Evolutionary conservation across 2,329 filamentous ascomycete genomes (phyloP).

Genomic region (Alternaria burnsii): DNA sequence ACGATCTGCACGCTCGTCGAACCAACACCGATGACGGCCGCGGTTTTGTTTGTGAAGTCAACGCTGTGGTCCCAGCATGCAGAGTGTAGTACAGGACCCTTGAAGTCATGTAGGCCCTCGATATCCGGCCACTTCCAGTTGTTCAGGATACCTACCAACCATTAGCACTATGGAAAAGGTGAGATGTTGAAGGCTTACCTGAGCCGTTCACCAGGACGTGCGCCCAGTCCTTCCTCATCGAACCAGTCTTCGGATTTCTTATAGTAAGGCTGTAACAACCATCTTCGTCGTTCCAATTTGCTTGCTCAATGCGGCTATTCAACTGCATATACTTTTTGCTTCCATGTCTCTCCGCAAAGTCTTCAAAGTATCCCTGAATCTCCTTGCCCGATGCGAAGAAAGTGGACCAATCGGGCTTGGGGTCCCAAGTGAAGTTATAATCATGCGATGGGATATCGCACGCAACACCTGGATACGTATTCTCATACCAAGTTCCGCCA

Average conservation of each 20-base stretch:
- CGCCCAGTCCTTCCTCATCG: conserved; percentile 45
- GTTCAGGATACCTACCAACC: conserved; percentile 53
- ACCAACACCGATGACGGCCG: conserved; percentile 46
- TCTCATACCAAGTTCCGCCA: conserved; percentile 48
- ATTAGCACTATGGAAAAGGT: conserved; percentile 43
- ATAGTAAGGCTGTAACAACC: conserved; percentile 53
- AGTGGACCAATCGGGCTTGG: conserved; percentile 64
- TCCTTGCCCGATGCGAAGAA: conserved; percentile 60
- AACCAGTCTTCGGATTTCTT: conserved; percentile 44
- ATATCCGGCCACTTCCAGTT: conserved; percentile 57
- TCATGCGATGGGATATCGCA: conserved; percentile 59
- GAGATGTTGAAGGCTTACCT: conserved; percentile 34
- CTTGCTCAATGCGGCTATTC: conserved; percentile 55
- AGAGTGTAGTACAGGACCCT: conserved; percentile 56
- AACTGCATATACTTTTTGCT: conserved; percentile 59
- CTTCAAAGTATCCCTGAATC: conserved; percentile 60
- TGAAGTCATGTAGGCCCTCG: conserved; percentile 53
- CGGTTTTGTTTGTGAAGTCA: conserved; percentile 42
- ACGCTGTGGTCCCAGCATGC: conserved; percentile 55
- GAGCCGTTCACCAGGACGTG: conserved; percentile 57
- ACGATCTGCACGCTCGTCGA: conserved; percentile 49
- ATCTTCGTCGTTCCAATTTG: conserved; percentile 54
- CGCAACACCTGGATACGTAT: conserved; percentile 46
- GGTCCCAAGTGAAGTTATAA: conserved; percentile 70
- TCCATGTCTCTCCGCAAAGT: conserved; percentile 66